Base-by-base conservation (phyloP, 805 yeast genomes). In the Jamesozyma rosinii region DNA sequence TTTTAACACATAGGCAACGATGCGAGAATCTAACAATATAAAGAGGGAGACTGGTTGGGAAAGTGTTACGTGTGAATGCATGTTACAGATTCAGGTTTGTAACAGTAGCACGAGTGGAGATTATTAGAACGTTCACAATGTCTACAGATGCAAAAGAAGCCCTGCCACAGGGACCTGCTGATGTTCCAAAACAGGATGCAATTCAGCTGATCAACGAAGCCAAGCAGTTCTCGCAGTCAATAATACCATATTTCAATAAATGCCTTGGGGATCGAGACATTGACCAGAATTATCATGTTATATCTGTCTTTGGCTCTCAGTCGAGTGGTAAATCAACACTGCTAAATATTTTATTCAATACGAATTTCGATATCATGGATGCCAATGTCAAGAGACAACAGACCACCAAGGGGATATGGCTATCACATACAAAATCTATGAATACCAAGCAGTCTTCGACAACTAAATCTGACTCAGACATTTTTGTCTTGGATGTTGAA, bases 251-350 rank as follows among this genome's bases (percentile, higher is more conserved):
- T 38, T 59, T 61, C 39, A 43, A 48, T 19, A 39, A 49, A 22
- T 52, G 55, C 38, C 37, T 55, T 8, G 47, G 44, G 4, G 46
- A 54, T 33, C 53, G 48, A 37, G 69, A 69, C 35, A 69, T 72
- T 13, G 95, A 89, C 0, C 67, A 82, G 44, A 71, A 81, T 52
- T 89, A 90, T 67, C 95, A 92, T 61, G 79, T 92, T 17, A 85
- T 92, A 3, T 81, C 97, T 0, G 98, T 92, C 32, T 92, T 92
- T 69, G 98, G 98, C 4, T 87, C 96, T 1, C 98, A 92, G 60
- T 83, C 95, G 3, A 88, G 97, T 4, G 98, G 98, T 42, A 92
- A 92, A 64, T 87, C 96, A 1, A 92, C 98, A 0, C 71, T 92
- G 45, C 71, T 92, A 54, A 92, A 92, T 65, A 76, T 78, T 36